Evolutionary conservation across 2,329 filamentous ascomycete species (phyloP), one percentile per base, ranked within the genome.

Genomic region (Botrytis galanthina): DNA sequence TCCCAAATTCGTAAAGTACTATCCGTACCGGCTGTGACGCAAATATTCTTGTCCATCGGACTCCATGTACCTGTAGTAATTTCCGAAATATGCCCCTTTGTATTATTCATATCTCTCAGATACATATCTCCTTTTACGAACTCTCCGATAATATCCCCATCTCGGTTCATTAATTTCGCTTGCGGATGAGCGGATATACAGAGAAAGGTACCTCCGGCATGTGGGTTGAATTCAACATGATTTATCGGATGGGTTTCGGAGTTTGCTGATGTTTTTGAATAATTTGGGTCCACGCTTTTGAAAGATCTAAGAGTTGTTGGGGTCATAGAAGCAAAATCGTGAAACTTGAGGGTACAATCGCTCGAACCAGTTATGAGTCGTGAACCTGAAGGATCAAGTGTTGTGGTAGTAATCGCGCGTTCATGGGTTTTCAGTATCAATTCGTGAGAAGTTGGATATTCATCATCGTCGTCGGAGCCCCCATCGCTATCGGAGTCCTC

Each of bases 101-200:
- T 99, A 81, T 98, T 95, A 83, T 98, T 90, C 92, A 98, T 97
- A 82, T 99, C 96, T 72, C 95, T 89, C 77, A 99, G 84, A 80
- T 99, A 99, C 95, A 98, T 98, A 81, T 99, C 96, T 63, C 96
- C 96, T 83, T 99, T 99, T 78, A 94, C 92, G 77, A 97, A 98
- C 80, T 98, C 94, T 1, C 92, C 91, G 67, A 97, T 79, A 12
- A 92, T 87, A 62, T 97, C 93, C 57, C 96, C 96, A 84, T 99
- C 95, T 79, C 96, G 90, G 78, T 90, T 93, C 81, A 98, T 87
- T 37, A 99, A 90, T 82, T 94, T 95, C 20, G 95, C 93, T 82
- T 98, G 95, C 2, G 95, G 91, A 59, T 95, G 93, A 10, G 95
- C 94, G 12, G 94, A 92, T 62, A 98, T 87, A 78, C 96, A 97